These are phyloP conservation scores for Apophysomyces sp. DNA, from an alignment of 371 early-diverging fungal species.

Conservation along the genomic window DNA sequence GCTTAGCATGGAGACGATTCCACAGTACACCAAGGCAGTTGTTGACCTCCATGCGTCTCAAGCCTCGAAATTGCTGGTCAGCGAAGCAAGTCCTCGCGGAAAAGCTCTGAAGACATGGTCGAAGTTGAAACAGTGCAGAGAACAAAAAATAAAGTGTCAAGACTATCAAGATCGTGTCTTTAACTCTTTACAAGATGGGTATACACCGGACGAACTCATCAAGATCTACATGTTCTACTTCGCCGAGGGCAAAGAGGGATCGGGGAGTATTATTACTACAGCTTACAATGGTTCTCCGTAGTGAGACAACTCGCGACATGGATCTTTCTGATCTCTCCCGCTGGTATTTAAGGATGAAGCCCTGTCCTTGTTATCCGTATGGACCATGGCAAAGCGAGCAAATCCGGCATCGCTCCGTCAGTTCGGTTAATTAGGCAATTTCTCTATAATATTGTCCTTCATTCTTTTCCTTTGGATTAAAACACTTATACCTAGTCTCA, in stretches of 20 bases:
- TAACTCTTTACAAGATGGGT: not conserved
- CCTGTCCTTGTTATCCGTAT: not conserved
- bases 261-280: not conserved
- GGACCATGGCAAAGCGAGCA: no score
- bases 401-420: no score
- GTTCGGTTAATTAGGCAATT: no score
- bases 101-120: not conserved
- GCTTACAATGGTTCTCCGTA: not conserved
- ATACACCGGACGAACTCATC: not conserved
- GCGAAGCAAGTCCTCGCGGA: not conserved
- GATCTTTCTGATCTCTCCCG: not conserved
- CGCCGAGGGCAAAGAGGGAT: not conserved
- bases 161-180: not conserved
- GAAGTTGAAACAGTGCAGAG: not conserved
- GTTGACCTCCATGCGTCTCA: not conserved
- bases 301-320: not conserved
- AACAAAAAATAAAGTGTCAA: not conserved
- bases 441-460: no score
- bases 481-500: no score
- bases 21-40: not conserved
- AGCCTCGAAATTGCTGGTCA: not conserved
- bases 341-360: not conserved
- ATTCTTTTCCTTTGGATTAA: no score
- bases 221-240: not conserved
- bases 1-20: not conserved